These are phyloP conservation scores for Vanderwaltozyma polyspora DNA, from an alignment of 805 yeast species.

Conservation along the genomic window DNA sequence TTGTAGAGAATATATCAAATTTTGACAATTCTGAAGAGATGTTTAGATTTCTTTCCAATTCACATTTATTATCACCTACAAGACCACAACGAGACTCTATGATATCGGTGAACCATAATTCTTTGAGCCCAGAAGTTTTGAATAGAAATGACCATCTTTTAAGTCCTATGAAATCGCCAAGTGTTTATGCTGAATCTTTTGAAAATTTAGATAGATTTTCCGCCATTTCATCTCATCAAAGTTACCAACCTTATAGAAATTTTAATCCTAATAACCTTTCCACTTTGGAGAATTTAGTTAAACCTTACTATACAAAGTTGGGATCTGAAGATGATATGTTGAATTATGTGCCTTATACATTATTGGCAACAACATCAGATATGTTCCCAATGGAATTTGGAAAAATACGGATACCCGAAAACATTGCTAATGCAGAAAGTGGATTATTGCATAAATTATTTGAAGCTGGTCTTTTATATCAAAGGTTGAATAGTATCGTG, in stretches of 20 bases:
- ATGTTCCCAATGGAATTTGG: conserved; percentile 36
- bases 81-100: no score
- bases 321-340: conserved; percentile 34
- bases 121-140: background rate
- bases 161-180: conserved; percentile 13
- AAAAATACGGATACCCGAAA: conserved; percentile 35
- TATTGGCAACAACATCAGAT: conserved; percentile 53
- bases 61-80: conserved; percentile 8
- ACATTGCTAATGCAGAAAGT: conserved; percentile 44
- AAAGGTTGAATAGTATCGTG: conserved; percentile 30
- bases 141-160: conserved; percentile 9
- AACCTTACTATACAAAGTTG: conserved; percentile 26
- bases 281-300: conserved; percentile 10
- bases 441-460: conserved; percentile 44
- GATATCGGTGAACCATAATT: no score
- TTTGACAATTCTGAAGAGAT: conserved; percentile 13
- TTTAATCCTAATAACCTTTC: conserved; percentile 2
- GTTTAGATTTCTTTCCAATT: no score
- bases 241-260: conserved; percentile 4
- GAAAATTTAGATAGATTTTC: conserved; percentile 30
- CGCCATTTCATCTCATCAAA: conserved; percentile 24
- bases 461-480: conserved; percentile 65
- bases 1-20: conserved; percentile 10
- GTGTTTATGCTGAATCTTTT: conserved; percentile 30
- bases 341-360: conserved; percentile 38